Evolutionary conservation across 192 early-diverging fungal species (phyloP), one percentile per base, ranked within the genome.

Genomic region (Podila horticola): DNA sequence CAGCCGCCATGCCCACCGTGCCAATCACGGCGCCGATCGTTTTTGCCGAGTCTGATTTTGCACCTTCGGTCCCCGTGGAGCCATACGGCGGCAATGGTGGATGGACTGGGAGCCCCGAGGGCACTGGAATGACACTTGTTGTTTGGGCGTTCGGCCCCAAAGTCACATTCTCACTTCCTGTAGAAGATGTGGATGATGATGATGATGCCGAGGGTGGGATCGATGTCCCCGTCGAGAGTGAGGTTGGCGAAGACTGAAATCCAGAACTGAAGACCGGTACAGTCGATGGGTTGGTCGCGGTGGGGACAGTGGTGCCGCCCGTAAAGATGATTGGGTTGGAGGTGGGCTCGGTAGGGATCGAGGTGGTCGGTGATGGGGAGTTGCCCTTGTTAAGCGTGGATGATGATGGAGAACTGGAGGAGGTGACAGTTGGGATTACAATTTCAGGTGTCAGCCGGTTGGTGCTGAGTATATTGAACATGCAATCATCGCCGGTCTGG

Each of bases 11-110:
- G 8, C 69, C 69, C 12, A 71, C 24, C 19, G 63, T 33, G 8
- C 64, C 24, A 2, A 79, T 31, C 20, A 55, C 60, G n/a, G 69
- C 75, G 4, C 19, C 29, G 3, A 79, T 13, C 7, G 64, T 55
- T 24, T n/a, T 41, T 20, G 49, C 36, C 13, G 4, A 61, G 13
- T 22, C 4, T 12, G 19, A 45, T 1, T 63, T 30, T 28, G n/a
- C 10, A n/a, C 26, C 67, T 1, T 34, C 38, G 57, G 12, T 34
- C 19, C 24, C 67, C 24, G 22, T 11, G 20, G 57, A 20, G 0
- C 34, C 36, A 55, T n/a, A 8, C 2, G 28, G 59, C 12, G 28
- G 30, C 17, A 26, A 4, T 20, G 59, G 59, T 2, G 59, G 59
- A 12, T 10, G 29, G 59, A 12, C 6, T 61, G 30, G 59, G 41